phyloP scores from a whole-genome alignment of 2,329 filamentous ascomycete species.

The Hypoxylon sp. region DNA sequence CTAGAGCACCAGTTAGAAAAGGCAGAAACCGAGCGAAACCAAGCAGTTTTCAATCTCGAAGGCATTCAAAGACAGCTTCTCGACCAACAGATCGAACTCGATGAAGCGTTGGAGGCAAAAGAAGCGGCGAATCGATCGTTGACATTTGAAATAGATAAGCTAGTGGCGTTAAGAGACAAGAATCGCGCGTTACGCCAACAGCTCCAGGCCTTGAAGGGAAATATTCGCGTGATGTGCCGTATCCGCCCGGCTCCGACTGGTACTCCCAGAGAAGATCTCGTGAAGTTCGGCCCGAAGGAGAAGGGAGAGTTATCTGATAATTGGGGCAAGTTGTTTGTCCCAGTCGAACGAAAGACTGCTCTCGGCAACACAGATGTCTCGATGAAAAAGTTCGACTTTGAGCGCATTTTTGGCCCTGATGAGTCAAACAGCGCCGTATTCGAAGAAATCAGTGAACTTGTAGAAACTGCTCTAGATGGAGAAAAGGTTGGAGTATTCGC shows the following conservation, averaged over 20 bases:
- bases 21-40: constrained; percentile 13
- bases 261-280: constrained; percentile 71
- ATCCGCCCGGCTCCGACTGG: constrained; percentile 79
- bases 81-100: constrained; percentile 10
- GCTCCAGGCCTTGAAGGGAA: constrained; percentile 95
- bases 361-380: constrained; percentile 80
- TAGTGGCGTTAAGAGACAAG: constrained; percentile 82
- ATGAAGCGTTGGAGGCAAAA: neutral
- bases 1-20: neutral
- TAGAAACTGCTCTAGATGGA: constrained; percentile 91
- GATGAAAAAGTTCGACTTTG: constrained; percentile 87
- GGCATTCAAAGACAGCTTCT: constrained; percentile 1
- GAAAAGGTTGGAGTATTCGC: constrained; percentile 98
- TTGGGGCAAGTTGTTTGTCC: constrained; percentile 85
- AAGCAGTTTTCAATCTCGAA: neutral
- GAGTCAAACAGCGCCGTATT: constrained; percentile 88
- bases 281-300: constrained; percentile 66
- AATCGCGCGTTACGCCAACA: constrained; percentile 88
- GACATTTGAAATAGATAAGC: constrained; percentile 1
- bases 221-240: constrained; percentile 96
- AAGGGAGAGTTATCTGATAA: constrained; percentile 76
- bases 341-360: constrained; percentile 83
- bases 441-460: constrained; percentile 91
- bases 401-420: constrained; percentile 85
- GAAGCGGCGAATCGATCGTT: neutral